Base-by-base conservation (phyloP, 208 protist genomes). In the Trypanosoma vivax region DNA sequence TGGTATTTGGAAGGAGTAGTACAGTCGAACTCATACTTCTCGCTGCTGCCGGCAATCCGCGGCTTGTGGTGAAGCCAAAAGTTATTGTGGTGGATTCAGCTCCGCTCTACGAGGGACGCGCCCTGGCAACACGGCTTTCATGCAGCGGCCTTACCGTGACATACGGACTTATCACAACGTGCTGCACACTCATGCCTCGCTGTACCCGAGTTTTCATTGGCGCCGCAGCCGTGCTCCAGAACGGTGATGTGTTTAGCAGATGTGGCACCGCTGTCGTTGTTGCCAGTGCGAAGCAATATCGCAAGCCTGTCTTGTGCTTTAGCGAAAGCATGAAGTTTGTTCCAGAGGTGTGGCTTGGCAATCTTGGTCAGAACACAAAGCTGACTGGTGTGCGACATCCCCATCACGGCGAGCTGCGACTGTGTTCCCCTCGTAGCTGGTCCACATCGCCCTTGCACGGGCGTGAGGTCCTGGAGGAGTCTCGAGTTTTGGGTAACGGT, bases 241-340 rank as follows among this genome's bases (percentile, higher is more conserved):
- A 98, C 66, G 97, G 97, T 27, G 85, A 90, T 45, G 70, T 97
- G 1, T 87, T 98, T 58, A 78, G 80, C 10, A 79, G 96, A 24
- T 83, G 82, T 25, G 97, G 96, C 29, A 98, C 95, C 1, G 86
- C 96, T 4, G 47, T 94, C 18, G 90, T 99, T 1, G 84, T 90
- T 5, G 83, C 96, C 34, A 90, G 92, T 29, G 97, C 97, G 5
- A 88, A 96, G 50, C 48, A 68, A 3, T 97, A 94, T 58, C 81
- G 92, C 35, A 90, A 97, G 47, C 96, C 96, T 14, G 94, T 99
- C 23, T 77, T 99, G 30, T 96, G 97, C 33, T 97, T 96, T 46
- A 96, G 92, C 50, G 97, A 99, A 65, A 98, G 94, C 29, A 98
- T 98, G 81, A 99, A 99, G 65, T 99, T 99, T 70, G 69, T 90